Percentiles rank a stretch among this genome's conserved stretches.
These are phyloP conservation scores for Neospora caninum DNA, from an alignment of 169 alveolate genomes.

Conservation along the genomic window DNA sequence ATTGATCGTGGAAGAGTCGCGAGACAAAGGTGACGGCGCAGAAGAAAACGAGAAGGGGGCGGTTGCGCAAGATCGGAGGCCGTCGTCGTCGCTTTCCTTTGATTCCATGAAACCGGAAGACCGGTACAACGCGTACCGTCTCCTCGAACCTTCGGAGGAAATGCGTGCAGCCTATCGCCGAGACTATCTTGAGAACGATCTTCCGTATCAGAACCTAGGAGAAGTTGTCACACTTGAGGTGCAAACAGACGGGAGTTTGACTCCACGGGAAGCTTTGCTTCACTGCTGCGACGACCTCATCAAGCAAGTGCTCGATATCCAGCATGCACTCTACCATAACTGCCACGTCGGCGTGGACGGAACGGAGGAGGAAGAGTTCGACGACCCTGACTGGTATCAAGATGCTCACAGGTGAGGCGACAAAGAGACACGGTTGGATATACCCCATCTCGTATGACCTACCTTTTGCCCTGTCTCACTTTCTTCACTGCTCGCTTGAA, in stretches of 20 bases:
- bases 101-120: background rate
- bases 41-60: background rate
- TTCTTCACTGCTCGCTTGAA: no score
- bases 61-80: background rate
- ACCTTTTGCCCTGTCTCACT: no score
- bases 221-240: constrained; percentile 85
- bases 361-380: constrained; percentile 76
- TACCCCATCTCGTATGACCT: no score
- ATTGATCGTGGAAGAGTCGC: background rate
- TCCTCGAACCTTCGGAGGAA: constrained; percentile 20
- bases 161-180: background rate
- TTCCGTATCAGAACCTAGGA: constrained; percentile 72
- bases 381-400: constrained; percentile 81
- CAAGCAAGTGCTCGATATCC: constrained; percentile 77
- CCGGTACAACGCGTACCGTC: background rate
- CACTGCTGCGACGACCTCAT: constrained; percentile 78
- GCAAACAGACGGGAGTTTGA: constrained; percentile 87
- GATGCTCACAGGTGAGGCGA: constrained; percentile 67
- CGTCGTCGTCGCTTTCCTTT: background rate
- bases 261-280: constrained; percentile 84
- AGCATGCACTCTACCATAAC: constrained; percentile 77
- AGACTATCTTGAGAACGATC: background rate
- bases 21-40: background rate
- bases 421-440: no score
- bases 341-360: constrained; percentile 77